Percentiles rank a stretch among this genome's conserved stretches.
Evolutionary conservation across 2,329 filamentous ascomycete species (phyloP).

Genomic region (Colletotrichum simmondsii): DNA sequence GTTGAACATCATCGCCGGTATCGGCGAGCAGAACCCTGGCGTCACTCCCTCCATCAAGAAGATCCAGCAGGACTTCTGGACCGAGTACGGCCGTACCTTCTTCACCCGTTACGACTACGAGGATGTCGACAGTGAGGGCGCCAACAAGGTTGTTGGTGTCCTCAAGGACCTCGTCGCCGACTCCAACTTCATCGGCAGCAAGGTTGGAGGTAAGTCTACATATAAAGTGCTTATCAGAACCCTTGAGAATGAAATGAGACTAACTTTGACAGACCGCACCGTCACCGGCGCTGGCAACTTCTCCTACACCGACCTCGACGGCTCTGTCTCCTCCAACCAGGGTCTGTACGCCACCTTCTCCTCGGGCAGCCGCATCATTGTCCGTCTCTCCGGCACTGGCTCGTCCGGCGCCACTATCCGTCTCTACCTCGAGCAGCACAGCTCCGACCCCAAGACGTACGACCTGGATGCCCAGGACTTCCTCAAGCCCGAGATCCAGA

Average conservation of each 20-base stretch:
- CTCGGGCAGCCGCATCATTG: slow-evolving; percentile 93
- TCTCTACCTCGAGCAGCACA: slow-evolving; percentile 97
- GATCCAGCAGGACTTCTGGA: slow-evolving; percentile 98
- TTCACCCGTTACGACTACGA: slow-evolving; percentile 99
- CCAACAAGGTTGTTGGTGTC: slow-evolving; percentile 87
- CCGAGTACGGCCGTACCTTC: slow-evolving; percentile 94
- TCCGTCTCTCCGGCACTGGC: slow-evolving; percentile 93
- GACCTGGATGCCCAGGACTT: slow-evolving; percentile 90
- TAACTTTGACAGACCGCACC: slow-evolving; percentile 70
- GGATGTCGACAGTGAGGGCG: slow-evolving; percentile 89
- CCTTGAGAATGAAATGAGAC: slow-evolving; percentile 9
- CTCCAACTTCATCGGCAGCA: slow-evolving; percentile 81
- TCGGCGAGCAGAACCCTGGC: slow-evolving; percentile 83
- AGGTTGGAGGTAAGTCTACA: slow-evolving; percentile 70
- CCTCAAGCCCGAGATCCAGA: slow-evolving; percentile 87
- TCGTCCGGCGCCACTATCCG: slow-evolving; percentile 96
- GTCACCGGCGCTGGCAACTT: slow-evolving; percentile 94
- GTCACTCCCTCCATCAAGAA: slow-evolving; percentile 92
- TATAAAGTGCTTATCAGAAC: background rate
- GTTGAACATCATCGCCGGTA: slow-evolving; percentile 97
- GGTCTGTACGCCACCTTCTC: slow-evolving; percentile 95
- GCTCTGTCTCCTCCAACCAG: slow-evolving; percentile 94
- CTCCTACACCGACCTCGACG: slow-evolving; percentile 98
- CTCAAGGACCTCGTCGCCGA: slow-evolving; percentile 83
- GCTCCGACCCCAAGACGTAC: slow-evolving; percentile 81